Conservation (phyloP, 371 early-diverging fungal species). For the Mucor plumbeus region DNA sequence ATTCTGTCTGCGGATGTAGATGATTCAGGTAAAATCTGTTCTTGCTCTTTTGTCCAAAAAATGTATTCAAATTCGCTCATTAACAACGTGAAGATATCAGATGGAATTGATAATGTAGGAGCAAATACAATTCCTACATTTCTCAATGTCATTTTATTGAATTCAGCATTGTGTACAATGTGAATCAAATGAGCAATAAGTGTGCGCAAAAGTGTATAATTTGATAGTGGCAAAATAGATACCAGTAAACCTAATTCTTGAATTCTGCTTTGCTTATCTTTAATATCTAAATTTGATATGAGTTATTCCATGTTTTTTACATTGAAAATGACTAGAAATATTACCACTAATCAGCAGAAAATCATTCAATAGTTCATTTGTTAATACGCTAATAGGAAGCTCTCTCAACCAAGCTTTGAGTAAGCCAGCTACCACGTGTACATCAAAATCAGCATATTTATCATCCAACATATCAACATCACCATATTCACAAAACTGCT, state of each 20-base stretch:
- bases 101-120: conserved; percentile 70
- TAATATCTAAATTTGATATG: conserved; percentile 45
- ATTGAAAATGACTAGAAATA: no score
- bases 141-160: conserved; percentile 72
- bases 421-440: conserved; percentile 83
- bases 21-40: neutral
- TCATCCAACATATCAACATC: conserved; percentile 64
- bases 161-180: conserved; percentile 58
- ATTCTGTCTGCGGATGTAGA: conserved; percentile 17
- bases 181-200: conserved; percentile 65
- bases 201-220: conserved; percentile 63
- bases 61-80: conserved; percentile 66
- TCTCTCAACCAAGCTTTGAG: conserved; percentile 84
- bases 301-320: neutral
- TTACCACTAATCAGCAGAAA: conserved; percentile 65
- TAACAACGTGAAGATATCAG: conserved; percentile 64
- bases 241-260: conserved; percentile 58
- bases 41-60: conserved; percentile 33
- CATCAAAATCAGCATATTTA: conserved; percentile 53
- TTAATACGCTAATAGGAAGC: conserved; percentile 74
- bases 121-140: conserved; percentile 78
- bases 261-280: conserved; percentile 59
- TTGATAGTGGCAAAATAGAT: conserved; percentile 55
- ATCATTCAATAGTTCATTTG: conserved; percentile 63
- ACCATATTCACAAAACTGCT: conserved; percentile 67